These are phyloP conservation scores for Nemania abortiva DNA, from an alignment of 2,329 filamentous ascomycete genomes.

Conservation along the genomic window DNA sequence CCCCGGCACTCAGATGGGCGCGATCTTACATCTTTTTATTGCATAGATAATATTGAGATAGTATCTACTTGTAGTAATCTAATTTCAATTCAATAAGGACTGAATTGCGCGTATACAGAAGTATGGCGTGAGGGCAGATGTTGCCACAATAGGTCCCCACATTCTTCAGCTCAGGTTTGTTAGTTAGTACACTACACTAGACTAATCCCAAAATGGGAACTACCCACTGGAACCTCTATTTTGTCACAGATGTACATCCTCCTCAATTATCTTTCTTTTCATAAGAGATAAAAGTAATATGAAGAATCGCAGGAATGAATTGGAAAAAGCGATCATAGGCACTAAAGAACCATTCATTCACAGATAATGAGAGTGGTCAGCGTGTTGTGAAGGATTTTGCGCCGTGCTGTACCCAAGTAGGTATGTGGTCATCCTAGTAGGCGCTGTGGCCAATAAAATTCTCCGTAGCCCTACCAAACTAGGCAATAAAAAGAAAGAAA, in stretches of 20 bases:
- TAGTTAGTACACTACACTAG: conserved; percentile 7
- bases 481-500: conserved; percentile 12
- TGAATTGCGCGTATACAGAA: background rate
- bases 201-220: conserved; percentile 5
- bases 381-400: too few species aligned
- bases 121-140: background rate
- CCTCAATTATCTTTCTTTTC: background rate
- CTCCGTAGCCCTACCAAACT: background rate
- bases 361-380: background rate
- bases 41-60: too few species aligned
- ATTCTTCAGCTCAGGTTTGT: background rate
- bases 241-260: background rate
- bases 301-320: background rate
- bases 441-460: background rate
- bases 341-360: background rate
- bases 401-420: too few species aligned
- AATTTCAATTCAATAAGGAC: too few species aligned
- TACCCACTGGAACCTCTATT: too few species aligned
- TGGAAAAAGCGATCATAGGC: background rate
- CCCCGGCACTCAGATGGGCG: too few species aligned
- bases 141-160: conserved; percentile 5
- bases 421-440: background rate
- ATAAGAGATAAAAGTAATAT: background rate
- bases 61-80: too few species aligned
- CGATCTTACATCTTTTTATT: too few species aligned